phyloP scores from a whole-genome alignment of 2,329 filamentous ascomycete species.

The Colletotrichum truncatum region DNA sequence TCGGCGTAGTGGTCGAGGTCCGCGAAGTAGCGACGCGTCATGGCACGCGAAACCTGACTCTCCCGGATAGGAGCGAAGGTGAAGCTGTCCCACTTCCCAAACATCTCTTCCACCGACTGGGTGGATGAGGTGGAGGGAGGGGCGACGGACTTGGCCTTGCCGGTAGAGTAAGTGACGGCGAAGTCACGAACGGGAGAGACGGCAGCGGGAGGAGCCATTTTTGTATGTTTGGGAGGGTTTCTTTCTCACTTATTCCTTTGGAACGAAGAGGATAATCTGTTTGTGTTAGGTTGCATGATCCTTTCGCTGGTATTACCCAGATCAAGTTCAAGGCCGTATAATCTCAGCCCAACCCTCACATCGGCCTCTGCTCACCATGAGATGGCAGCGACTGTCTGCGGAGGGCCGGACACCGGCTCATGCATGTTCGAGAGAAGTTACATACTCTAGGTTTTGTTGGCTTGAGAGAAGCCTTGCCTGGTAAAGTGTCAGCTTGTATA shows the following conservation, averaged over 20 bases:
- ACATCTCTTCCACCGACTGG: constrained; percentile 52
- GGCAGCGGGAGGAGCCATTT: constrained; percentile 83
- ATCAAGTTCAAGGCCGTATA: constrained; percentile 95
- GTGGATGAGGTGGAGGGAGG: constrained; percentile 45
- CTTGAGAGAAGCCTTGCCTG: constrained; percentile 13
- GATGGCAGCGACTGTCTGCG: constrained; percentile 19
- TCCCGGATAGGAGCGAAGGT: constrained; percentile 88
- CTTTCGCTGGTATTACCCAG: constrained; percentile 99
- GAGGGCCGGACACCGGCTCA: constrained; percentile 68
- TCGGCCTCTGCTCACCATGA: constrained; percentile 36
- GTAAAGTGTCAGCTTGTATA: constrained; percentile 9
- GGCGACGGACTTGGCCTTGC: constrained; percentile 50
- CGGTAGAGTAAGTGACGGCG: constrained; percentile 39
- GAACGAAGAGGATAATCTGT: neutral
- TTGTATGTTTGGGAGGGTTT: too few species aligned
- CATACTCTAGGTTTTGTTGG: constrained; percentile 12
- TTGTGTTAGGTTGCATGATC: constrained; percentile 75
- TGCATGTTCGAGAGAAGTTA: constrained; percentile 46
- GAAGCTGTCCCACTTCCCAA: constrained; percentile 83
- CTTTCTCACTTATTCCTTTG: neutral
- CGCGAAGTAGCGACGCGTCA: constrained; percentile 92
- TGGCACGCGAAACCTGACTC: constrained; percentile 90
- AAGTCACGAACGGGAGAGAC: constrained; percentile 62
- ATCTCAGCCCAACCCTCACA: constrained; percentile 69
- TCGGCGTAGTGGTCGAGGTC: constrained; percentile 91